These are phyloP conservation scores for Chlorencoelia australis DNA, from an alignment of 2,329 filamentous ascomycete genomes.

Conservation along the genomic window DNA sequence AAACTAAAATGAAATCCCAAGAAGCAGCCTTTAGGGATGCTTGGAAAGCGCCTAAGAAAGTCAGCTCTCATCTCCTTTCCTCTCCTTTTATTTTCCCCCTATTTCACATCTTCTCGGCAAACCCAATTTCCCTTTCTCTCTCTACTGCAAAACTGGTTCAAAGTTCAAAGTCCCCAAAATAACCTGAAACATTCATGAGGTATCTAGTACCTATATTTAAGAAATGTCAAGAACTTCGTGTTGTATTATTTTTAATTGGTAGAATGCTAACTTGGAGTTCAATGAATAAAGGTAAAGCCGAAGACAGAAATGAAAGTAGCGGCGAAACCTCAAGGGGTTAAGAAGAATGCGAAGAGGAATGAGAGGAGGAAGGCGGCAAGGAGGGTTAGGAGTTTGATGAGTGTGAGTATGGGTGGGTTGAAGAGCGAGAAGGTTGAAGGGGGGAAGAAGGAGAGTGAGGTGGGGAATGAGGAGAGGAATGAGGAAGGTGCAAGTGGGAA, in stretches of 20 bases:
- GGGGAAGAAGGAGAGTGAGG: too few species aligned
- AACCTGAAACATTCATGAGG: too few species aligned
- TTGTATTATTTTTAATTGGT: too few species aligned
- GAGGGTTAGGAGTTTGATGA: neutral
- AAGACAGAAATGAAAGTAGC: constrained; percentile 1
- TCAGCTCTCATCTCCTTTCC: too few species aligned
- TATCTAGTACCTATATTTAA: constrained; percentile 1
- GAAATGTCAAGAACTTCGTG: neutral
- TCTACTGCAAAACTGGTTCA: too few species aligned
- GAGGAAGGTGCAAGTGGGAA: neutral
- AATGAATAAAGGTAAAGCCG: neutral
- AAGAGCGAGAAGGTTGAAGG: neutral
- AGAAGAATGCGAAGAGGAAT: neutral
- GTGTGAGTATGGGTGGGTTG: neutral
- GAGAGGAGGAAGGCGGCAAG: neutral
- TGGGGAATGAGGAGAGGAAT: neutral
- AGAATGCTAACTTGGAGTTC: neutral
- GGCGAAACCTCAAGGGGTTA: neutral
- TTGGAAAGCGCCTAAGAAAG: too few species aligned
- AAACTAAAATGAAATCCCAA: too few species aligned
- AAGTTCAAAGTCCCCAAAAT: too few species aligned
- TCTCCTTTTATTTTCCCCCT: too few species aligned
- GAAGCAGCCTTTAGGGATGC: too few species aligned
- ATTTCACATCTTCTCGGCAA: too few species aligned
- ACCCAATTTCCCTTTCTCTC: too few species aligned